Evolutionary conservation across 129 eudicot genomes (phyloP).

Genomic region (sunflower (Helianthus annuus)): DNA sequence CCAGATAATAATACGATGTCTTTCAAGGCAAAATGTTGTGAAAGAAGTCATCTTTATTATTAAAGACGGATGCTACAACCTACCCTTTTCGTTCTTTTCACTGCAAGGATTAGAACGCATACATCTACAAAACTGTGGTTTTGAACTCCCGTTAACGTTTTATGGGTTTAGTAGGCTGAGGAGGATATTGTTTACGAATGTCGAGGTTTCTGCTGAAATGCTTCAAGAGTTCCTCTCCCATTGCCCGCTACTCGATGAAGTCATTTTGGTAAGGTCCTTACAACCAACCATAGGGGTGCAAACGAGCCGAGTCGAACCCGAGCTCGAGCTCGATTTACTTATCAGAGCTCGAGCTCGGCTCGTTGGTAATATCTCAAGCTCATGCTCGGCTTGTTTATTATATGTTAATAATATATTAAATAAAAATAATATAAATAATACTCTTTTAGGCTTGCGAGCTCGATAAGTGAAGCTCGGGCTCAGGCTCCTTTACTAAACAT

Average conservation of each 20-base stretch:
- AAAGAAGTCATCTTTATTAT: not conserved
- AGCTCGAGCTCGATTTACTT: too few species aligned
- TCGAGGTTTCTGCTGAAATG: not conserved
- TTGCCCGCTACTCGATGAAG: slow-evolving; percentile 29
- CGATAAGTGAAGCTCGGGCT: too few species aligned
- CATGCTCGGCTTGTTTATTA: too few species aligned
- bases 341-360: too few species aligned
- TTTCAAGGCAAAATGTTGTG: too few species aligned
- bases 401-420: too few species aligned
- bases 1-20: too few species aligned
- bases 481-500: too few species aligned
- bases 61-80: not conserved
- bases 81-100: slow-evolving; percentile 24
- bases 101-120: slow-evolving; percentile 5
- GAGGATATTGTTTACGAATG: not conserved
- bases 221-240: slow-evolving; percentile 20
- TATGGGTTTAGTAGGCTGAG: slow-evolving; percentile 10
- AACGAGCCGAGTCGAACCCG: too few species aligned
- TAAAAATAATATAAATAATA: too few species aligned
- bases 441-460: too few species aligned
- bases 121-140: not conserved
- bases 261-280: slow-evolving; percentile 17
- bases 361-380: too few species aligned
- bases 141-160: slow-evolving; percentile 22
- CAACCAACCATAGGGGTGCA: not conserved